Evolutionary conservation across 1,139 yeast genomes (phyloP), one percentile per base, ranked within the genome.

Genomic region (Saccharomyces uvarum): DNA sequence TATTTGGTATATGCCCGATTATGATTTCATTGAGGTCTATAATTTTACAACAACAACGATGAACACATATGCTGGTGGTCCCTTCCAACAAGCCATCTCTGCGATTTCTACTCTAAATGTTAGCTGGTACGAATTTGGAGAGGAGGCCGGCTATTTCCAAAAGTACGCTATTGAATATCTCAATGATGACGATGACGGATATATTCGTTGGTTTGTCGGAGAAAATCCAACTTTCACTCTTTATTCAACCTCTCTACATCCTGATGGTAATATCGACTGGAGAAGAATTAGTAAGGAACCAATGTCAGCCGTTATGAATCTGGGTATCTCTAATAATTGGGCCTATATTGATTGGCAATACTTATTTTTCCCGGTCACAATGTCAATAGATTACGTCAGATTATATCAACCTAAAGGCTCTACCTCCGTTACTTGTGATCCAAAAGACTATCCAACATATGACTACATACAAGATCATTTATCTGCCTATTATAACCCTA

Each of bases 1-100:
- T 70, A 81, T 86, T 61, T 88, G 95, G 95, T 87, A 86, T 69
- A 77, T 78, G 66, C 95, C 95, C 2, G 90, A 88, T 69, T 86
- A 87, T 66, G 81, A 84, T 57, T 87, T 78, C 61, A 69, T 88
- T 53, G 85, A 82, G 63, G 73, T 88, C 54, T 73, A 83, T 69
- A 87, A 88, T 70, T 61, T 62, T 32, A 70, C 84, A 0, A 75
- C 82, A 33, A 84, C 95, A 1, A 71, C 80, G 19, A 83, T 88
- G 86, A 88, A 88, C 69, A 75, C 84, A 0, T 88, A 86, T 73
- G 75, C 85, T 47, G 96, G 96, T 59, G 95, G 95, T 48, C 91
- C 93, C 0, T 80, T 79, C 72, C 96, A 88, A 72, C 93, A 88
- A 71, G 95, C 95, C 51, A 76, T 88, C 21, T 84, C 93, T 7